Conservation (phyloP, 768 basidiomycete genomes). For the Trametes sanguinea region DNA sequence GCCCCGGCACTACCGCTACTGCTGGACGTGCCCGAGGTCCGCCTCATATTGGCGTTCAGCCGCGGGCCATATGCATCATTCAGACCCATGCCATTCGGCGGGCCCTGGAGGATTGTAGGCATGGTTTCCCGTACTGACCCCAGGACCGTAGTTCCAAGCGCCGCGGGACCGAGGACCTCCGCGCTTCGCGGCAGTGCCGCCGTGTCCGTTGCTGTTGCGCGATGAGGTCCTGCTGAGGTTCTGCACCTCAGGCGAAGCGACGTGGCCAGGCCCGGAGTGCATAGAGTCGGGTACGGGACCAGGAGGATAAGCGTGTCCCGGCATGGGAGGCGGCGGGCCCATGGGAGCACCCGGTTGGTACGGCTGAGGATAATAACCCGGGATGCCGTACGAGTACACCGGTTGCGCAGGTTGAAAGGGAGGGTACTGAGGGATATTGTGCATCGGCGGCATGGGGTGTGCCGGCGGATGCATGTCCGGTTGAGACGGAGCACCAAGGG, state of each 20-base stretch:
- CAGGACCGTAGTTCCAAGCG: constrained; percentile 72
- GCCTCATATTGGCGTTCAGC: constrained; percentile 51
- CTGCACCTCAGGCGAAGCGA: constrained; percentile 30
- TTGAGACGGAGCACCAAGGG: constrained; percentile 19
- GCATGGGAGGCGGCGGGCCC: constrained; percentile 19
- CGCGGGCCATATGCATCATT: constrained; percentile 65
- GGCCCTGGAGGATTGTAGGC: constrained; percentile 31
- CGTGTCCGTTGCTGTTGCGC: constrained; percentile 36
- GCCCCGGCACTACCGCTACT: constrained; percentile 49
- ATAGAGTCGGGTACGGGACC: constrained; percentile 14
- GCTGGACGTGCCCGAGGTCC: constrained; percentile 51
- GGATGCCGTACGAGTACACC: constrained; percentile 30
- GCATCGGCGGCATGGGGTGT: constrained; percentile 36
- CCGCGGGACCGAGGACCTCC: constrained; percentile 29
- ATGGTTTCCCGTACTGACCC: constrained; percentile 51
- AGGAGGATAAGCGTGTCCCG: constrained; percentile 19
- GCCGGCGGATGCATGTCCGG: constrained; percentile 30
- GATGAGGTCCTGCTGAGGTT: constrained; percentile 37
- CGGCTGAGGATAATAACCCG: constrained; percentile 20
- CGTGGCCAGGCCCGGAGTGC: constrained; percentile 25
- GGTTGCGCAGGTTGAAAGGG: constrained; percentile 30
- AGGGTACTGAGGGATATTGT: constrained; percentile 37
- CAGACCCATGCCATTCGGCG: constrained; percentile 25
- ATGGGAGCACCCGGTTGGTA: constrained; percentile 18
- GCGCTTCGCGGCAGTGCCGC: constrained; percentile 31